These are phyloP conservation scores for Blastobotrys americana DNA, from an alignment of 805 yeast species.

Conservation along the genomic window DNA sequence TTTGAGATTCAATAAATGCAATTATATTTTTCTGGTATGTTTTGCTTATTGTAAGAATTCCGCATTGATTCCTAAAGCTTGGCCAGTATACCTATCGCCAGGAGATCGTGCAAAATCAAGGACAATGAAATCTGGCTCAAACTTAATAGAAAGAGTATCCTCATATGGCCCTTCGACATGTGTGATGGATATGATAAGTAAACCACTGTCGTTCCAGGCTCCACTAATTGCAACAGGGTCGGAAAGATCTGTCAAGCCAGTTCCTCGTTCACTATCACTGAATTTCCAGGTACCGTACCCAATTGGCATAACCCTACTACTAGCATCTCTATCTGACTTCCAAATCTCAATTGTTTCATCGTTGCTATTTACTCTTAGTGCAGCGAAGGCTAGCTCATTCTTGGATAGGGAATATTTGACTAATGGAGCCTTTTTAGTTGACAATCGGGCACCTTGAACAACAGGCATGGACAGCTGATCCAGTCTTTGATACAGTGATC, in stretches of 20 bases:
- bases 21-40: too few relatives aligned
- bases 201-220: constrained; percentile 4
- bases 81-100: not conserved
- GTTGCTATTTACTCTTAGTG: not conserved
- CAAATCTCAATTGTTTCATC: not conserved
- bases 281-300: constrained; percentile 3
- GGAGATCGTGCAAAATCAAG: constrained; percentile 1
- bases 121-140: constrained; percentile 1
- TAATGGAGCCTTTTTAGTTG: not conserved
- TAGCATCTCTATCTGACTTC: not conserved
- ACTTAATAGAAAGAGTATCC: not conserved
- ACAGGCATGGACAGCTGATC: not conserved
- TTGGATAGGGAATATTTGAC: not conserved
- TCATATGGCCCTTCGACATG: constrained; percentile 3
- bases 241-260: not conserved
- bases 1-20: too few relatives aligned
- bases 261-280: not conserved
- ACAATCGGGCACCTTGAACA: not conserved
- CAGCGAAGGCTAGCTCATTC: constrained; percentile 2
- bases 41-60: too few relatives aligned
- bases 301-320: not conserved
- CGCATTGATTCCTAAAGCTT: not conserved
- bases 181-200: not conserved
- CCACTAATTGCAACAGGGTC: constrained; percentile 5
- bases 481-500: not conserved